Conservation (phyloP, 768 basidiomycete genomes). For the Panus rudis region DNA sequence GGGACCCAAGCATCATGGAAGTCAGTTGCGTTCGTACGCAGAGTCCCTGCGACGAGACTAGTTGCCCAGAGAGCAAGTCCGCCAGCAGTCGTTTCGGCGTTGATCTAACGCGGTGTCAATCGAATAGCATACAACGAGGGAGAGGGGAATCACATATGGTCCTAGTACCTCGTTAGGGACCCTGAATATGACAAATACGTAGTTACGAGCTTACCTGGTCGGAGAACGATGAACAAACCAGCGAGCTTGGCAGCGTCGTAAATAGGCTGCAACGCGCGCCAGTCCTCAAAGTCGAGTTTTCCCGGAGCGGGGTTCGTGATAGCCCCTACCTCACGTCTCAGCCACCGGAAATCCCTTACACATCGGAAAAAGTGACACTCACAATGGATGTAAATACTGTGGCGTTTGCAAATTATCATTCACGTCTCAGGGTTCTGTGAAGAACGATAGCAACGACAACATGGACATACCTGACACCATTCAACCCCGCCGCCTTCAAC, state of each 20-base stretch:
- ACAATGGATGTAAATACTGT: conserved; percentile 65
- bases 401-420: neutral
- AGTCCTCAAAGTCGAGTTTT: conserved; percentile 66
- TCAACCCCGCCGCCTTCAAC: conserved; percentile 73
- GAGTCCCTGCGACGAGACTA: conserved; percentile 50
- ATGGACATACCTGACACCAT: conserved; percentile 47
- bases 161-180: conserved; percentile 7
- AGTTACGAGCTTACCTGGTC: conserved; percentile 50
- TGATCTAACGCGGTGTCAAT: conserved; percentile 47
- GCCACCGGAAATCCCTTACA: neutral
- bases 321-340: conserved; percentile 30
- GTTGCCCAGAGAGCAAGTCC: conserved; percentile 70
- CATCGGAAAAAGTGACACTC: conserved; percentile 1
- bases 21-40: conserved; percentile 71
- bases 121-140: neutral
- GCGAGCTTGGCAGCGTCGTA: conserved; percentile 68
- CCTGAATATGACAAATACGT: neutral
- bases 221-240: conserved; percentile 73
- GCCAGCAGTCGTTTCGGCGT: conserved; percentile 76
- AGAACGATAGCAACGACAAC: neutral
- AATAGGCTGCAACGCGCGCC: conserved; percentile 61
- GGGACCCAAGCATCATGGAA: conserved; percentile 65
- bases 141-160: conserved; percentile 20
- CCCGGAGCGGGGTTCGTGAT: conserved; percentile 68
- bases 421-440: no score